Conservation (phyloP, 129 eudicot genomes). For the Centrapalus pauciflorus region DNA sequence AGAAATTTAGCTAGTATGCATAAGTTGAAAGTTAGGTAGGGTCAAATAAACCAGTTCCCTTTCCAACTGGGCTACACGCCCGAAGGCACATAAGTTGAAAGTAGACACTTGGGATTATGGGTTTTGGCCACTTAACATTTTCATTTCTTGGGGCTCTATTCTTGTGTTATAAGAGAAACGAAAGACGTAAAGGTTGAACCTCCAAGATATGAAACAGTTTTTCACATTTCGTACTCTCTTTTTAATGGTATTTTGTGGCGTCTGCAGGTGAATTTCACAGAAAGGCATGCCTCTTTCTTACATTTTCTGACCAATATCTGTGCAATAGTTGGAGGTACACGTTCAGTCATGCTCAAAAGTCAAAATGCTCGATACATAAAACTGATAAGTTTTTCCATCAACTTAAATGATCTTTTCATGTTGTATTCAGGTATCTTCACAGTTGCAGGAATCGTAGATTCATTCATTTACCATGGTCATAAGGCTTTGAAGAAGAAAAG, state of each 20-base stretch:
- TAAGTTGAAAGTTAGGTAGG: no score
- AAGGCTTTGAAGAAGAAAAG: slow-evolving; percentile 71
- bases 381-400: neutral
- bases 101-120: neutral
- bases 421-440: slow-evolving; percentile 60
- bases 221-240: neutral
- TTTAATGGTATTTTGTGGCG: neutral
- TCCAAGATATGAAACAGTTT: neutral
- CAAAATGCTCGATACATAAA: neutral
- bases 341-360: neutral
- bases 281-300: slow-evolving; percentile 58
- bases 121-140: neutral
- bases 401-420: neutral
- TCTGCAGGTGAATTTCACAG: slow-evolving; percentile 75
- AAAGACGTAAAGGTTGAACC: neutral
- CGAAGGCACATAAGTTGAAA: no score
- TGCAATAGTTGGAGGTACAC: slow-evolving; percentile 92
- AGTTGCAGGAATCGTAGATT: slow-evolving; percentile 81
- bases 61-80: no score
- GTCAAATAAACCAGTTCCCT: no score
- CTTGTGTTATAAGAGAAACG: neutral
- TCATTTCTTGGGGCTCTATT: neutral
- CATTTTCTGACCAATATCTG: slow-evolving; percentile 87
- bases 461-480: slow-evolving; percentile 79
- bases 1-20: neutral